Conservation (phyloP, 2,329 filamentous ascomycete genomes). For the Ciborinia camelliae region DNA sequence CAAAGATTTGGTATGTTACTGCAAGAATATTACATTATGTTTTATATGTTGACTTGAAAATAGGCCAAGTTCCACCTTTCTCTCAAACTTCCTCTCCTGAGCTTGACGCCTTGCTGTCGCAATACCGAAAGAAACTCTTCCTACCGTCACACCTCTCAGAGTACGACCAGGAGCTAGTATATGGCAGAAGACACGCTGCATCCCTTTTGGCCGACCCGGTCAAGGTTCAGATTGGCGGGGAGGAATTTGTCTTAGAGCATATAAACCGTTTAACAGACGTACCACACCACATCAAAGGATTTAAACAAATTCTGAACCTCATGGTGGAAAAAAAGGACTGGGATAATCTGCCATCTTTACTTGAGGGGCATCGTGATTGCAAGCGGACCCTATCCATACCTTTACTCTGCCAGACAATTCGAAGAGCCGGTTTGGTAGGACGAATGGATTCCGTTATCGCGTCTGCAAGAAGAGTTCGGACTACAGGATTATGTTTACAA, state of each 20-base stretch:
- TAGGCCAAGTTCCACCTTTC: constrained; percentile 34
- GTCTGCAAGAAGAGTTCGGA: constrained; percentile 29
- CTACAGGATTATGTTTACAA: constrained; percentile 34
- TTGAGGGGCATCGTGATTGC: constrained; percentile 33
- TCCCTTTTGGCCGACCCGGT: constrained; percentile 54
- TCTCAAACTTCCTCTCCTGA: constrained; percentile 53
- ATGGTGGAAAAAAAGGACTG: constrained; percentile 38
- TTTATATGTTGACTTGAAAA: constrained; percentile 1
- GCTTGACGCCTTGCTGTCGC: constrained; percentile 51
- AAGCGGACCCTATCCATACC: background rate
- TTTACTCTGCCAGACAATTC: constrained; percentile 22
- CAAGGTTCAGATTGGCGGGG: constrained; percentile 55
- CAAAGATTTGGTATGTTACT: constrained; percentile 30
- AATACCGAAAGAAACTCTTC: constrained; percentile 57
- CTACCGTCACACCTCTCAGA: constrained; percentile 57
- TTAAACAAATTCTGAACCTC: constrained; percentile 27
- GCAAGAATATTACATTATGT: background rate
- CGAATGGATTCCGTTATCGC: constrained; percentile 35
- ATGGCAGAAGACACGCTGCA: constrained; percentile 45
- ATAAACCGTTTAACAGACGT: constrained; percentile 29
- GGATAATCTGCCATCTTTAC: constrained; percentile 35
- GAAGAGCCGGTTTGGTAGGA: constrained; percentile 22
- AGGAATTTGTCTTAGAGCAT: constrained; percentile 38
- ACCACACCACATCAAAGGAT: constrained; percentile 20
- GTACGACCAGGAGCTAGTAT: constrained; percentile 53